phyloP scores from a whole-genome alignment of 2,329 filamentous ascomycete genomes.

The Falciphora oryzae region DNA sequence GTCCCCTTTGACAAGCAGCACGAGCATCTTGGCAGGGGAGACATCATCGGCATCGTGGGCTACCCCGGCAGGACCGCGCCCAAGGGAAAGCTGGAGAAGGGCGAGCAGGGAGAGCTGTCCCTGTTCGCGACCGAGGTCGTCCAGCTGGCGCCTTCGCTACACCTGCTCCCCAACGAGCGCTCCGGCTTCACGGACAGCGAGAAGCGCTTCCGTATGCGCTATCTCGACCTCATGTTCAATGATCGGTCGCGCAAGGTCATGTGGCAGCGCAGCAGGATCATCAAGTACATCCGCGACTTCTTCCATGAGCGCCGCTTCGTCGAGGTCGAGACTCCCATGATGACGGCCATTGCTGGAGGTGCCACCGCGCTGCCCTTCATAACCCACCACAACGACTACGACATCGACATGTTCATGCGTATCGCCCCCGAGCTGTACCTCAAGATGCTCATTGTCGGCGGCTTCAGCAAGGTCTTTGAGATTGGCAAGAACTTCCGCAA shows the following conservation, averaged over 20 bases:
- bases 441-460: constrained; percentile 93
- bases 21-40: constrained; percentile 80
- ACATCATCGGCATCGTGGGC: constrained; percentile 84
- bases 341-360: constrained; percentile 92
- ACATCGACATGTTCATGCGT: constrained; percentile 93
- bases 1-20: constrained; percentile 80
- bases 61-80: constrained; percentile 82
- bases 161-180: constrained; percentile 82
- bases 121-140: constrained; percentile 86
- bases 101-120: constrained; percentile 84
- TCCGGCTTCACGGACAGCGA: constrained; percentile 96
- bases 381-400: constrained; percentile 92
- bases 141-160: constrained; percentile 84
- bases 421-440: constrained; percentile 93
- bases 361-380: constrained; percentile 93
- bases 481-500: constrained; percentile 95
- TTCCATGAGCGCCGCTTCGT: constrained; percentile 85
- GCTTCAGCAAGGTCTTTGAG: constrained; percentile 91
- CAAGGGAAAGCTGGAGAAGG: constrained; percentile 74
- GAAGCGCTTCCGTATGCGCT: constrained; percentile 85
- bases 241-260: constrained; percentile 78
- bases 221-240: constrained; percentile 97
- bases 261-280: constrained; percentile 78
- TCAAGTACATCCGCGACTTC: constrained; percentile 81
- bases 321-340: constrained; percentile 96